Conservation (phyloP, 257 asterid species). For the Jacaranda copaia region DNA sequence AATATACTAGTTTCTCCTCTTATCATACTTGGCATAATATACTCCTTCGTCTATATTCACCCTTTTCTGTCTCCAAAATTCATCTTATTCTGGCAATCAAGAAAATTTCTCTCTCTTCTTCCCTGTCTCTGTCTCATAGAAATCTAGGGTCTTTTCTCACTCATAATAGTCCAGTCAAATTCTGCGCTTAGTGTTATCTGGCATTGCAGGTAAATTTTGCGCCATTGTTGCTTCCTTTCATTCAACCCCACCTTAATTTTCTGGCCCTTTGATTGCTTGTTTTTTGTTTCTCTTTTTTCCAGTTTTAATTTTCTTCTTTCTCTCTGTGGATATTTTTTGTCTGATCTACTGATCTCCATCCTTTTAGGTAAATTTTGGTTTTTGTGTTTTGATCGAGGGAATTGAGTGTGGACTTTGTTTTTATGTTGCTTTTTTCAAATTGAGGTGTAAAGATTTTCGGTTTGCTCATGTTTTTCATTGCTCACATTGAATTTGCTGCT, state of each 20-base stretch:
- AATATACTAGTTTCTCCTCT: neutral
- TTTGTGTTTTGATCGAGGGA: constrained; percentile 25
- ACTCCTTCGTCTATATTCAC: neutral
- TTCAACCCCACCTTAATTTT: neutral
- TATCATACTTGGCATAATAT: neutral
- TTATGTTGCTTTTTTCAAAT: neutral
- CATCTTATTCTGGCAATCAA: neutral
- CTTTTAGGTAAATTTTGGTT: constrained; percentile 23
- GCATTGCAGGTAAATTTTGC: constrained; percentile 42
- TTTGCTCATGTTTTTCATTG: constrained; percentile 19
- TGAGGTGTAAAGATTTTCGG: neutral
- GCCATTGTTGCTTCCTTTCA: constrained; percentile 36
- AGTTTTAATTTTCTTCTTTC: neutral
- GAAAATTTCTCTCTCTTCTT: constrained; percentile 9
- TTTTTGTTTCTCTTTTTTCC: neutral
- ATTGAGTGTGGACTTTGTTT: constrained; percentile 16
- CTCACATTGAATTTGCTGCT: constrained; percentile 14
- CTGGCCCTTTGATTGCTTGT: constrained; percentile 16
- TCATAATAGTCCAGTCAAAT: constrained; percentile 39
- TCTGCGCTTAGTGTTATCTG: constrained; percentile 39
- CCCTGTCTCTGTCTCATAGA: neutral
- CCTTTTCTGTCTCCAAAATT: neutral
- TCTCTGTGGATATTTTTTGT: constrained; percentile 5
- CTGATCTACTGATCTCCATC: constrained; percentile 55
- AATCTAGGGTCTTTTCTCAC: constrained; percentile 44